Evolutionary conservation across 306 rosid genomes (phyloP).

Genomic region (Citrullus amarus): DNA sequence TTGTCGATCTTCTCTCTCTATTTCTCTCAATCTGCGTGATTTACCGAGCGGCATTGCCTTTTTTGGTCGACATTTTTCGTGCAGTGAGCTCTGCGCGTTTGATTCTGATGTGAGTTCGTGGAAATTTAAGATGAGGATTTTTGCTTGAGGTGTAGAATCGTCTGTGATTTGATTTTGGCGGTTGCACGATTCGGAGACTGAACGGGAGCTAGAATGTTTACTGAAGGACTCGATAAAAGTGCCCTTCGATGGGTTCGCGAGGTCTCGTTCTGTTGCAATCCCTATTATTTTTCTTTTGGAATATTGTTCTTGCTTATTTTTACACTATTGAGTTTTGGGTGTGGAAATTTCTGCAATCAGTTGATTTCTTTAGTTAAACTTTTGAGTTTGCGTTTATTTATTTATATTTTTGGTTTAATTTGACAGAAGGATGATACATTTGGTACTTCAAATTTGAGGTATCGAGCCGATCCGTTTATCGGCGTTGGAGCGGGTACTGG

Average conservation of each 20-base stretch:
- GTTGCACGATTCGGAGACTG: not conserved
- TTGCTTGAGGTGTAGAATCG: not conserved
- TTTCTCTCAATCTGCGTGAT: not conserved
- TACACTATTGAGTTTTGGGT: constrained; percentile 14
- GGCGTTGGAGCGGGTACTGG: constrained; percentile 30
- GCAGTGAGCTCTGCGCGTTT: not conserved
- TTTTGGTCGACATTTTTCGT: not conserved
- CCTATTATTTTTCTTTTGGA: not conserved
- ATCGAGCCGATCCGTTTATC: constrained; percentile 45
- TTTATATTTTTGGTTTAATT: not conserved
- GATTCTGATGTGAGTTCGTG: not conserved
- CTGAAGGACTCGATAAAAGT: constrained; percentile 75
- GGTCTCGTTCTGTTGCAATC: constrained; percentile 27
- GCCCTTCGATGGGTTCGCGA: constrained; percentile 87
- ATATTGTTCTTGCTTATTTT: not conserved
- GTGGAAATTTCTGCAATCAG: not conserved
- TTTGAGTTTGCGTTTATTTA: not conserved
- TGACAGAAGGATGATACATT: constrained; percentile 33
- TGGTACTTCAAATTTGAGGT: constrained; percentile 32
- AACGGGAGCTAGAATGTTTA: constrained; percentile 40
- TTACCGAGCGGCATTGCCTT: not conserved
- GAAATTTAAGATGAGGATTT: not conserved
- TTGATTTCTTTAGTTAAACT: not conserved
- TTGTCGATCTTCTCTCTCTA: not conserved
- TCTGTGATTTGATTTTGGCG: not conserved